These are phyloP conservation scores for Tulasnella sp. DNA, from an alignment of 768 basidiomycete species.

Conservation along the genomic window DNA sequence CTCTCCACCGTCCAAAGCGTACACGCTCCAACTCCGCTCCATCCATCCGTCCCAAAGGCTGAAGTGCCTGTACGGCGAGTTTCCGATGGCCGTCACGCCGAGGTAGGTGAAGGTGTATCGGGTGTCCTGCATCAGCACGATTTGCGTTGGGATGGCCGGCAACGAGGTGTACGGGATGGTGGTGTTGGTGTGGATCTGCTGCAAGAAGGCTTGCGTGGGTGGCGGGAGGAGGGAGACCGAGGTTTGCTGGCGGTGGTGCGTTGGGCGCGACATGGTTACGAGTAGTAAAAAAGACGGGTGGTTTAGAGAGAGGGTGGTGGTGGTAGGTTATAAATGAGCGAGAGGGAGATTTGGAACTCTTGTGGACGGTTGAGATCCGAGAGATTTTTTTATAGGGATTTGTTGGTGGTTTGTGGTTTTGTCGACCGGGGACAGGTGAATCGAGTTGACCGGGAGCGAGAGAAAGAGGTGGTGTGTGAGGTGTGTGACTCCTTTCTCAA, in stretches of 20 bases:
- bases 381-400: not conserved
- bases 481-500: slow-evolving; percentile 4
- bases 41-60: slow-evolving; percentile 17
- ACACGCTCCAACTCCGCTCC: slow-evolving; percentile 15
- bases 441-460: not conserved
- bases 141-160: slow-evolving; percentile 5
- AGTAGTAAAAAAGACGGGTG: not conserved
- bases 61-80: slow-evolving; percentile 17
- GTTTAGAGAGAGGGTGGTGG: not conserved
- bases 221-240: slow-evolving; percentile 16
- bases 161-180: slow-evolving; percentile 12
- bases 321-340: not conserved
- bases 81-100: slow-evolving; percentile 16
- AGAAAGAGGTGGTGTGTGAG: not conserved
- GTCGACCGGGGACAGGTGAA: slow-evolving; percentile 6
- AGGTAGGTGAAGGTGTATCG: slow-evolving; percentile 20
- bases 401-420: not conserved
- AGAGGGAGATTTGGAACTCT: not conserved
- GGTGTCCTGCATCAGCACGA: slow-evolving; percentile 8
- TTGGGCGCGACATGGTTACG: slow-evolving; percentile 16
- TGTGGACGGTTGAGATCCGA: not conserved
- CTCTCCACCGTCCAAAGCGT: not conserved
- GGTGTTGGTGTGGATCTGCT: slow-evolving; percentile 16
- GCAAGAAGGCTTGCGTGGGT: slow-evolving; percentile 10
- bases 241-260: slow-evolving; percentile 6